Evolutionary conservation across 805 yeast species (phyloP), one percentile per base, ranked within the genome.

Genomic region (Candida arabinofermentans): DNA sequence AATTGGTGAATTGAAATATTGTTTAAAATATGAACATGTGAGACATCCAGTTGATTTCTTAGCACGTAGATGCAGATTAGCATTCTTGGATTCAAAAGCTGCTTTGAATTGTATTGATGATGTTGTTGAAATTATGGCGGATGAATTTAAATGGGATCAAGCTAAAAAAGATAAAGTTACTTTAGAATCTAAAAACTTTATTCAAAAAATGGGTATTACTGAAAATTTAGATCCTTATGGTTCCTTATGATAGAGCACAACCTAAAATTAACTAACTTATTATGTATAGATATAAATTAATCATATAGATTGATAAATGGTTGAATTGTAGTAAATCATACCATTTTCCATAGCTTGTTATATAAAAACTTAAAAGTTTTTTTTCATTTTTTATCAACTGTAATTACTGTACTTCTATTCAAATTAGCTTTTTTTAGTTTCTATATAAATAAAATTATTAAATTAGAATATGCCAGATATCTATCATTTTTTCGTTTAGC

Each of bases 11-110:
- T 74, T 91, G 64, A 74, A 80, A 58, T 91, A 89, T 67, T 82
- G 88, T 10, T 72, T 88, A 53, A 69, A 77, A 47, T 77, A 86
- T 66, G 98, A 90, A 70, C 87, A 88, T 64, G 79, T 87, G 33
- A 77, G 95, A 68, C 85, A 90, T 10, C 95, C 96, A 36, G 69
- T 83, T 43, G 98, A 90, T 65, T 88, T 90, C 72, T 72, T 90
- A 51, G 87, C 95, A 42, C 84, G 97, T 73, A 83, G 98, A 74
- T 82, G 91, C 40, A 81, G 98, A 67, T 79, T 87, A 61, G 96
- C 96, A 3, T 91, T 89, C 71, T 72, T 90, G 61, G 90, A 90
- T 67, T 86, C 93, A 32, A 79, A 79, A 62, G 88, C 84, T 50
- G 96, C 97, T 12, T 67, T 81, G 49, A 72, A 69, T 39, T 85